Conservation (phyloP, 768 basidiomycete genomes). For the Chlorophyllum brunneum region DNA sequence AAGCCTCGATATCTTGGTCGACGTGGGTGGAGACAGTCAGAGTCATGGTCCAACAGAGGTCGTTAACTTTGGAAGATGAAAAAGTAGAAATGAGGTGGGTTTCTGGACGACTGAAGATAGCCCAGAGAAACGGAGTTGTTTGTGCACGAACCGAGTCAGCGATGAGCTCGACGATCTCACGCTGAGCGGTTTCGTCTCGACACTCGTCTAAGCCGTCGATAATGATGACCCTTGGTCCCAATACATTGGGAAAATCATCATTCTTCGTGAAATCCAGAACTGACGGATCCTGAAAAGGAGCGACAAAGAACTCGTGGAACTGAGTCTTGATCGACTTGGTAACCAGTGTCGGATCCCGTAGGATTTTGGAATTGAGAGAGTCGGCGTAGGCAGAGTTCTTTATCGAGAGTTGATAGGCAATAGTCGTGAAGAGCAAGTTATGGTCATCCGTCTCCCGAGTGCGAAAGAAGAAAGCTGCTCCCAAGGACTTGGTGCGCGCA, state of each 20-base stretch:
- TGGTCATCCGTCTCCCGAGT: too few relatives aligned
- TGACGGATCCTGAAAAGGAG: background rate
- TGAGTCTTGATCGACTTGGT: background rate
- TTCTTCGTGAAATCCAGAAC: too few relatives aligned
- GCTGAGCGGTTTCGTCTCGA: background rate
- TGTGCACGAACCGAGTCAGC: background rate
- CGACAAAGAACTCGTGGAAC: background rate
- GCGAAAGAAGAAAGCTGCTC: too few relatives aligned
- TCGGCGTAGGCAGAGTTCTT: background rate
- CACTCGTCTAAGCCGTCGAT: background rate
- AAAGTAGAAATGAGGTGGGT: constrained; percentile 8
- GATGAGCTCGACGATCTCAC: background rate
- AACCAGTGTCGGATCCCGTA: background rate
- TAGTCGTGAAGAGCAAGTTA: background rate
- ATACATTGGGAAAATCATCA: too few relatives aligned
- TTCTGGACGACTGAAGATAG: constrained; percentile 13
- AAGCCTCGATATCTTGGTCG: too few relatives aligned
- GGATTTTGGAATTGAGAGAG: background rate
- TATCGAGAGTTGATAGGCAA: background rate
- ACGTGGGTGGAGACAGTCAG: too few relatives aligned
- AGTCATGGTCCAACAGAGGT: background rate
- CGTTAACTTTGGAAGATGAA: too few relatives aligned
- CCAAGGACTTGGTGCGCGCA: too few relatives aligned
- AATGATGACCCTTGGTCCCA: background rate
- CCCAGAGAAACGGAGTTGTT: background rate